Evolutionary conservation across 2,329 filamentous ascomycete species (phyloP).

Genomic region (Rachicladosporium sp.): DNA sequence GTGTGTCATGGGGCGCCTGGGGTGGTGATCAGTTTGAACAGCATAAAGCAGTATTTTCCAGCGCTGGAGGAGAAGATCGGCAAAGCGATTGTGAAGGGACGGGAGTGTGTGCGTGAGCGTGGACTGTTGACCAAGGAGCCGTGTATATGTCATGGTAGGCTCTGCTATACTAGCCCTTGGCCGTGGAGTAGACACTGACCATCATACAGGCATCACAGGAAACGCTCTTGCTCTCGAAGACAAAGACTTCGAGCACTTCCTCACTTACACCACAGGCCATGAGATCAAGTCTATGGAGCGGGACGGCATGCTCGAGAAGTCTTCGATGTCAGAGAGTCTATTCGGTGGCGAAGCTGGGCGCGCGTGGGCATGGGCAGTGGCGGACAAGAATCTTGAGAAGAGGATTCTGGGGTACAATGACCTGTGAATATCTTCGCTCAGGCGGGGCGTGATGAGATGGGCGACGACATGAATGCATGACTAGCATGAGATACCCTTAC

Average conservation of each 20-base stretch:
- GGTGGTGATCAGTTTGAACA: constrained; percentile 45
- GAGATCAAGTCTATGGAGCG: constrained; percentile 43
- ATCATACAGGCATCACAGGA: constrained; percentile 41
- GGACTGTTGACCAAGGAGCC: constrained; percentile 52
- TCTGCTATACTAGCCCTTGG: neutral
- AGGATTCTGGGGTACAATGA: constrained; percentile 39
- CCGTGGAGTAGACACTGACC: constrained; percentile 1
- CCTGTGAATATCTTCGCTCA: too few relatives aligned
- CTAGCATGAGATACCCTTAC: too few relatives aligned
- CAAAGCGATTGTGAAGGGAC: constrained; percentile 38
- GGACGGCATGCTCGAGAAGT: constrained; percentile 40
- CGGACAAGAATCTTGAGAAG: constrained; percentile 33
- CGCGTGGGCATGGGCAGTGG: constrained; percentile 33
- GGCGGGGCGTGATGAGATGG: too few relatives aligned
- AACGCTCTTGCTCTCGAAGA: constrained; percentile 47
- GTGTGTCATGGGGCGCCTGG: constrained; percentile 58
- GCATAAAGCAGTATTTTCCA: constrained; percentile 45
- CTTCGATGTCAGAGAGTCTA: constrained; percentile 36
- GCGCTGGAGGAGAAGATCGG: constrained; percentile 42
- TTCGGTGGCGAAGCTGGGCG: constrained; percentile 33
- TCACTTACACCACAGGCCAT: constrained; percentile 45
- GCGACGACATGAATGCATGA: neutral
- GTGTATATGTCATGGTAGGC: constrained; percentile 45
- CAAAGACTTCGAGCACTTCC: constrained; percentile 43
- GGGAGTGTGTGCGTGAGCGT: constrained; percentile 42